Evolutionary conservation across 768 basidiomycete genomes (phyloP).

Genomic region (Gloeopeniophorella convolvens): DNA sequence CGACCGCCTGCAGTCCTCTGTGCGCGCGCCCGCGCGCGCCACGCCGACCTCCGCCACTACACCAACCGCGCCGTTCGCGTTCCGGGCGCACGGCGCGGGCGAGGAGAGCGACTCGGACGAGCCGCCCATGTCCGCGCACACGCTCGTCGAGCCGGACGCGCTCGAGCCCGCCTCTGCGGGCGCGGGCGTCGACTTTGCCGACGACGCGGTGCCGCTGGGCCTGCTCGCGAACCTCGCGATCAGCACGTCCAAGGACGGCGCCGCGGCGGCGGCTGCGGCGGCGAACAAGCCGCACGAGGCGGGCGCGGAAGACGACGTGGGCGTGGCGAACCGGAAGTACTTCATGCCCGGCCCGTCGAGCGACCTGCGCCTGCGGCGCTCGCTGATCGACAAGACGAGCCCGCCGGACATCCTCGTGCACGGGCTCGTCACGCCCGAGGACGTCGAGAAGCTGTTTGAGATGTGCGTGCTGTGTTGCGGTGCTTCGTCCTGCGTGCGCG

Average conservation of each 20-base stretch:
- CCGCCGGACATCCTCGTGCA: slow-evolving; percentile 80
- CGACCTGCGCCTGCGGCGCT: slow-evolving; percentile 61
- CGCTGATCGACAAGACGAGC: slow-evolving; percentile 68
- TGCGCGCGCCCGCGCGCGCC: slow-evolving; percentile 46
- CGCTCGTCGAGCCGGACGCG: slow-evolving; percentile 27
- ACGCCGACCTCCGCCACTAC: too few relatives aligned
- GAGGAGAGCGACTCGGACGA: slow-evolving; percentile 11
- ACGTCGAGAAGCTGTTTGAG: slow-evolving; percentile 78
- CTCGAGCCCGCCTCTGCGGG: slow-evolving; percentile 13
- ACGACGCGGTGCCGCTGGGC: slow-evolving; percentile 67
- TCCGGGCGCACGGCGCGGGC: neutral
- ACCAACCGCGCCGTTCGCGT: slow-evolving; percentile 3
- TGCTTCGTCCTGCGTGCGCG: neutral
- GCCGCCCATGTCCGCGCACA: slow-evolving; percentile 19
- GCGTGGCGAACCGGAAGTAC: slow-evolving; percentile 74
- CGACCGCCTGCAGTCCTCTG: slow-evolving; percentile 57
- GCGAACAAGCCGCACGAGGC: slow-evolving; percentile 11
- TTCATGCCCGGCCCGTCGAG: slow-evolving; percentile 78
- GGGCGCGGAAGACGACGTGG: slow-evolving; percentile 37
- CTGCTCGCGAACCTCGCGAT: slow-evolving; percentile 68
- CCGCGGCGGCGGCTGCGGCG: slow-evolving; percentile 21
- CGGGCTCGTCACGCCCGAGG: slow-evolving; percentile 67
- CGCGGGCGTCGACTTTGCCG: slow-evolving; percentile 32
- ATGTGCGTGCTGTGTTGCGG: slow-evolving; percentile 52
- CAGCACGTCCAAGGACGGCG: slow-evolving; percentile 43